Percentiles rank a stretch among this genome's conserved stretches.
phyloP scores from a whole-genome alignment of 352 stramenopile genomes.

The Phytophthora boehmeriae region DNA sequence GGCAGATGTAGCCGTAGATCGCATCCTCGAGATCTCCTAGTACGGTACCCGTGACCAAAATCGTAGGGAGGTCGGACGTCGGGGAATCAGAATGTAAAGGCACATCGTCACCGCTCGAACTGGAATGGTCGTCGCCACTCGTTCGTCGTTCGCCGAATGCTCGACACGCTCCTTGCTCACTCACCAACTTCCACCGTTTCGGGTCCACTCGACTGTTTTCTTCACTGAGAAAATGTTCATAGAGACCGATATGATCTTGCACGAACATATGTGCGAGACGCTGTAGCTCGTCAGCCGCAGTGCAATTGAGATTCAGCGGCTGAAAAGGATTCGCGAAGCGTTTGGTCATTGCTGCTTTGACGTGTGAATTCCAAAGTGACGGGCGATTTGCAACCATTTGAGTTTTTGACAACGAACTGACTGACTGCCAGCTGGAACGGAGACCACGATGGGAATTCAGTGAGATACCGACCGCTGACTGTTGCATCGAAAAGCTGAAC shows the following conservation, averaged over 20 bases:
- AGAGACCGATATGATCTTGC: slow-evolving; percentile 42
- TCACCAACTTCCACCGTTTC: slow-evolving; percentile 46
- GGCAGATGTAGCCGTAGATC: slow-evolving; percentile 48
- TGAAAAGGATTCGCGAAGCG: slow-evolving; percentile 52
- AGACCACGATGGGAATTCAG: too few species aligned
- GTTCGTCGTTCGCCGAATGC: slow-evolving; percentile 44
- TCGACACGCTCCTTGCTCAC: slow-evolving; percentile 40
- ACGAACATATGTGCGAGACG: slow-evolving; percentile 43
- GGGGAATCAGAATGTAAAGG: slow-evolving; percentile 32
- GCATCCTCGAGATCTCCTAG: slow-evolving; percentile 49
- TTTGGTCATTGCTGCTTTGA: slow-evolving; percentile 33
- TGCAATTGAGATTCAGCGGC: slow-evolving; percentile 34
- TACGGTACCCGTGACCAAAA: slow-evolving; percentile 44
- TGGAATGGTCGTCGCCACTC: slow-evolving; percentile 28
- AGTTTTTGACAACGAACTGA: too few species aligned
- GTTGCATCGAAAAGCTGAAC: too few species aligned
- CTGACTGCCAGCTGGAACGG: too few species aligned
- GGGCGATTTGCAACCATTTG: too few species aligned
- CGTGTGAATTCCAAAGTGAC: background rate
- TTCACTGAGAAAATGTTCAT: slow-evolving; percentile 45
- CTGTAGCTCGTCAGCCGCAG: slow-evolving; percentile 30
- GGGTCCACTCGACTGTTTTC: slow-evolving; percentile 38
- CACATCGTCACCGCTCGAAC: slow-evolving; percentile 28
- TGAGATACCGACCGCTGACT: too few species aligned
- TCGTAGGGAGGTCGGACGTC: slow-evolving; percentile 24